Evolutionary conservation across 805 yeast genomes (phyloP).

Genomic region (Hanseniaspora thailandica): DNA sequence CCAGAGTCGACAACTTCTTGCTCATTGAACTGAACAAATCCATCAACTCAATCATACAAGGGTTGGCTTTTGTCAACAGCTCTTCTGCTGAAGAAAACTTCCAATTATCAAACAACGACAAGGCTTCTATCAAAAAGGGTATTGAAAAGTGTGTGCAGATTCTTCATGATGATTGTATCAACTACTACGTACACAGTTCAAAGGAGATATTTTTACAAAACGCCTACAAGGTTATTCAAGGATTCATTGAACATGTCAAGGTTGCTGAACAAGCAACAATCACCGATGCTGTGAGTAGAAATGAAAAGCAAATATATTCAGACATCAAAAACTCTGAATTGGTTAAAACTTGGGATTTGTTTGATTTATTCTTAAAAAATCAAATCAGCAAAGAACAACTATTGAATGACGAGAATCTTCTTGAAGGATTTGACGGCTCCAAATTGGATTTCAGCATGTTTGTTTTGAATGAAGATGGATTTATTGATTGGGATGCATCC

Average conservation of each 20-base stretch:
- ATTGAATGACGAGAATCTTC: background rate
- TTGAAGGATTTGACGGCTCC: background rate
- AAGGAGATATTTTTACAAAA: conserved; percentile 2
- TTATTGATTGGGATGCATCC: conserved; percentile 1
- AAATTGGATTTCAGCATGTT: background rate
- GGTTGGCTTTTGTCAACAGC: background rate
- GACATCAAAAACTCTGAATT: background rate
- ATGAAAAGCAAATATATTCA: background rate
- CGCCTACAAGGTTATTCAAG: conserved; percentile 1
- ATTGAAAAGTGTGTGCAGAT: conserved; percentile 1
- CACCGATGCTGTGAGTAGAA: background rate
- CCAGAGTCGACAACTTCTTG: background rate
- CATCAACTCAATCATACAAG: background rate
- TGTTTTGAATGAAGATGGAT: background rate
- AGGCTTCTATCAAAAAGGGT: background rate
- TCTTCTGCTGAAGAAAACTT: background rate
- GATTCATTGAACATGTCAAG: conserved; percentile 3
- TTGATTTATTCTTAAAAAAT: background rate
- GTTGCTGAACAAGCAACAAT: background rate
- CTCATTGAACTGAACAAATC: background rate
- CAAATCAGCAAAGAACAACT: background rate
- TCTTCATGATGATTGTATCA: background rate
- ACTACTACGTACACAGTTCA: background rate
- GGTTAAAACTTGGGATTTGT: background rate
- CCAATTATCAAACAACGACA: background rate